Evolutionary conservation across 331 rosid species (phyloP), one percentile per base, ranked within the genome.

Genomic region (Quercus phellos): DNA sequence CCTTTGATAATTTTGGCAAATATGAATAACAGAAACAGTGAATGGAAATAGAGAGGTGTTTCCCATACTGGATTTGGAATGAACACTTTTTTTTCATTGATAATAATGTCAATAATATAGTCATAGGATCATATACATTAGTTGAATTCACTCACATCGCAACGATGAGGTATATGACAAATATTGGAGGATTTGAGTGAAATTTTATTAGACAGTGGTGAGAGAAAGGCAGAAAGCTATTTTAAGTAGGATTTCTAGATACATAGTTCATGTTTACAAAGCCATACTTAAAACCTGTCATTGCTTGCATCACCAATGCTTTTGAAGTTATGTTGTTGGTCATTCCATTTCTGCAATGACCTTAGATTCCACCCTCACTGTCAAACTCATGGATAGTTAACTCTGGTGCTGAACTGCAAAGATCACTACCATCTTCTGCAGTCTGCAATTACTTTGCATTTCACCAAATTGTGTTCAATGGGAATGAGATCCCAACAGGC

Each of bases 111-210:
- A 1, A 38, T 38, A 80, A 80, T 56, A 22, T 84, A 70, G 77
- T 81, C 53, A 77, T 38, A 85, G 83, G 76, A 75, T 80, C 90
- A 87, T 87, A 76, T 89, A 88, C 87, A 78, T 94, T 89, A 86
- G 84, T 85, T 90, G 84, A 88, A 92, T 91, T 87, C 88, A 70
- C 93, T 84, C 98, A 90, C 93, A 87, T 88, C 87, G 91, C 96
- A 90, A 90, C 82, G 93, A 90, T 92, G 96, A 94, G 90, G 96
- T 38, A 38, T 90, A 85, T 89, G 96, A 92, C 89, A 96, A 89
- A 84, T 90, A 80, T 82, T 87, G 73, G 88, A 87, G 82, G 90
- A 88, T 83, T 89, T 89, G 51, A 74, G 97, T 87, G 74, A 86
- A 77, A 87, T 80, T 84, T 83, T 74, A 81, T 71, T 83, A 76